Percentiles rank a stretch among this genome's conserved stretches.
Evolutionary conservation across 2,329 filamentous ascomycete genomes (phyloP).

Genomic region (Cytospora schulzeri): DNA sequence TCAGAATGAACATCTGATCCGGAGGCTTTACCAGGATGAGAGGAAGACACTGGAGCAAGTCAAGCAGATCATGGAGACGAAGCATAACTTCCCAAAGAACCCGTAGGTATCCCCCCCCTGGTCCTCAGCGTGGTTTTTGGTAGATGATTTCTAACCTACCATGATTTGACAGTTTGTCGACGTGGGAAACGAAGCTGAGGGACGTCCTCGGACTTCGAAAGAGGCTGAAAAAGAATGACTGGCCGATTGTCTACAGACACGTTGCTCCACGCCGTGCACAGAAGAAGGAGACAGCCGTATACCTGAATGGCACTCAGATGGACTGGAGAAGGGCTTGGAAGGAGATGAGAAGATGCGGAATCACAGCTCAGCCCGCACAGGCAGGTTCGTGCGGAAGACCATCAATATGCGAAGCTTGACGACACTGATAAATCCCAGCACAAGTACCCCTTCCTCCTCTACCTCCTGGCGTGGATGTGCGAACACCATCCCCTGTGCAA

Average conservation of each 20-base stretch:
- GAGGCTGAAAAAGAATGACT: not conserved
- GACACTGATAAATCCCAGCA: not conserved
- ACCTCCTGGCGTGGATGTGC: not conserved
- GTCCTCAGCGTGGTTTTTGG: not conserved
- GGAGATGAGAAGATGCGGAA: not conserved
- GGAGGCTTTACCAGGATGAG: constrained; percentile 3
- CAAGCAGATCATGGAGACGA: constrained; percentile 8
- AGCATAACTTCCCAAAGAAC: not conserved
- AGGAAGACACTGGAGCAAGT: constrained; percentile 11
- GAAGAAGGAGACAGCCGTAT: not conserved
- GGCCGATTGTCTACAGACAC: not conserved
- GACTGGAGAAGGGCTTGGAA: not conserved
- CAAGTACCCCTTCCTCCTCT: not conserved
- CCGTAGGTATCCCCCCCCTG: not conserved
- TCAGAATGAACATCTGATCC: not conserved
- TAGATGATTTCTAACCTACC: not conserved
- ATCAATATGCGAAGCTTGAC: not conserved
- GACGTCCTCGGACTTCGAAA: constrained; percentile 1
- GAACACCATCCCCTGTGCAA: constrained; percentile 12
- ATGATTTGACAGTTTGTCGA: not conserved
- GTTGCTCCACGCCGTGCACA: not conserved
- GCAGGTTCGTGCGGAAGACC: not conserved
- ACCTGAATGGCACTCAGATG: not conserved
- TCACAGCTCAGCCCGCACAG: not conserved
- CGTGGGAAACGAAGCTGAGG: constrained; percentile 2